Evolutionary conservation across 306 rosid species (phyloP), one percentile per base, ranked within the genome.

Genomic region (Rosa lucieae): DNA sequence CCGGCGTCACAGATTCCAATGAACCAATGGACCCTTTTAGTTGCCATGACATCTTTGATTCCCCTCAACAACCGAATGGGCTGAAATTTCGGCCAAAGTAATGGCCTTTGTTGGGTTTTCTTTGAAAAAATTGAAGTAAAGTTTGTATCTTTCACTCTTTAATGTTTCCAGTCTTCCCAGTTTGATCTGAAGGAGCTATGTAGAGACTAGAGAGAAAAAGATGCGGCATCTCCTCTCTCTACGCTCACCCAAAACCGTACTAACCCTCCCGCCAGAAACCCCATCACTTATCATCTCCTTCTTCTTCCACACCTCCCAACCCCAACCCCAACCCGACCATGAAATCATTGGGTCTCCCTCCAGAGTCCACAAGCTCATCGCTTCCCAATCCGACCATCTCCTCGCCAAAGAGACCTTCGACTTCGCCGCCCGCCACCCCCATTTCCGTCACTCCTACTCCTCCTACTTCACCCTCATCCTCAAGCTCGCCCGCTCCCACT

Each of bases 391-490:
- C 0, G 93, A 94, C 82, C 97, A 94, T 78, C 91, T 91, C 67
- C 89, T 94, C 44, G 97, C 97, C 71, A 90, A 92, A 79, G 92
- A 90, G 75, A 92, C 91, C 75, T 89, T 89, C 75, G 95, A 91
- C 49, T 84, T 75, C 32, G 87, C 97, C 53, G 84, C 91, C 71
- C 83, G 79, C 67, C 90, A 88, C 75, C 89, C 92, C 80, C 81
- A 89, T 40, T 94, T 94, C 72, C 82, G 88, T 20, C 97, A 91
- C 81, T 85, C 91, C 12, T 88, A 86, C 49, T 87, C 97, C 63
- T 84, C 92, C 17, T 85, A 79, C 32, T 89, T 87, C 83, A 80
- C 86, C 20, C 92, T 94, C 75, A 68, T 92, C 23, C 93, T 94
- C 80, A 92, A 94, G 78, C 87, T 91, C 10, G 97, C 92, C 40